Conservation (phyloP, 768 basidiomycete species). For the Mycena alexandri region DNA sequence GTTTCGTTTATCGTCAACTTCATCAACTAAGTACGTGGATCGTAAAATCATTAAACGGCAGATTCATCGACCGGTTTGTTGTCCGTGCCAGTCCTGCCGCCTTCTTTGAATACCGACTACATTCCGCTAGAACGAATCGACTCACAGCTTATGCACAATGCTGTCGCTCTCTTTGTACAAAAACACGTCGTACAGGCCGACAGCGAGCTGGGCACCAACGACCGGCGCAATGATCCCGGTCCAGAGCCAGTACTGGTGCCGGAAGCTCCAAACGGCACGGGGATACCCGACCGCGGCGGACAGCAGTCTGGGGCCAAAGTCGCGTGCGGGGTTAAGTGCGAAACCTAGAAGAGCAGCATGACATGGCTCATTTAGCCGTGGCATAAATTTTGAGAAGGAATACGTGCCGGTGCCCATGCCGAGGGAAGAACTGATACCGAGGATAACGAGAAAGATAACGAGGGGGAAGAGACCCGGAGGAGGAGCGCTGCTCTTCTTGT, state of each 20-base stretch:
- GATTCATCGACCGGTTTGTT: not conserved
- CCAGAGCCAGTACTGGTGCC: conserved; percentile 70
- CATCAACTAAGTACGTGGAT: too few species aligned
- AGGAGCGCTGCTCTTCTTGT: conserved; percentile 58
- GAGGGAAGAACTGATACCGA: conserved; percentile 62
- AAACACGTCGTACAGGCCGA: conserved; percentile 61
- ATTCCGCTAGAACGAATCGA: not conserved
- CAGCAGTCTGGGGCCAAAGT: conserved; percentile 67
- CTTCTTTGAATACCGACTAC: not conserved
- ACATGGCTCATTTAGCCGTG: not conserved
- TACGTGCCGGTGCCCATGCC: conserved; percentile 60
- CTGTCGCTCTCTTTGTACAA: conserved; percentile 62
- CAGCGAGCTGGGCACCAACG: conserved; percentile 59
- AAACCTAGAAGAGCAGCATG: conserved; percentile 41
- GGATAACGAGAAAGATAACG: conserved; percentile 58
- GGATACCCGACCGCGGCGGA: conserved; percentile 70
- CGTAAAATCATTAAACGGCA: not conserved
- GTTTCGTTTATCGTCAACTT: too few species aligned
- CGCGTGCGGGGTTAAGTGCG: conserved; percentile 70
- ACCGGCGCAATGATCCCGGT: conserved; percentile 61
- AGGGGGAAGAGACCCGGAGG: conserved; percentile 60
- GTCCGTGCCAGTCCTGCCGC: not conserved
- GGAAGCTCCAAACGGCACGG: conserved; percentile 48
- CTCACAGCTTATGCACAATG: conserved; percentile 47
- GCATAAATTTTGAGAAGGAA: not conserved